A percentile compares a stretch with the other conserved stretches of the same genome.
phyloP scores from a whole-genome alignment of 2,329 filamentous ascomycete species.

The Alternaria burnsii region DNA sequence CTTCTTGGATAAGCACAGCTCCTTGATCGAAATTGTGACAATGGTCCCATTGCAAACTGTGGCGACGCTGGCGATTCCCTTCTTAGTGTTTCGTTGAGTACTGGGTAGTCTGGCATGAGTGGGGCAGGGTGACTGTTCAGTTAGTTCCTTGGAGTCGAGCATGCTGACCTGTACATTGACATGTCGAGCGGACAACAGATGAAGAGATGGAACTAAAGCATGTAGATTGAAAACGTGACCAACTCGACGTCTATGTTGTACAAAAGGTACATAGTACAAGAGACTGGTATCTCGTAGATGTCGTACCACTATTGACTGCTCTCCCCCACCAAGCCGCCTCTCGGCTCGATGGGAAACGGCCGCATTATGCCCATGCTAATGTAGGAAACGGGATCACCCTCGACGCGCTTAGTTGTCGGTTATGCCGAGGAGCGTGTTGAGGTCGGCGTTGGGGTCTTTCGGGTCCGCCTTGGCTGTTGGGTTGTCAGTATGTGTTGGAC shows the following conservation, averaged over 20 bases:
- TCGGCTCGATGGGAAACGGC: slow-evolving; percentile 19
- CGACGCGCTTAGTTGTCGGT: slow-evolving; percentile 43
- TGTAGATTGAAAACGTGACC: slow-evolving; percentile 48
- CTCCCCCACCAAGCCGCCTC: slow-evolving; percentile 22
- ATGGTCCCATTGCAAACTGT: not conserved
- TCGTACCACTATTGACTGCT: slow-evolving; percentile 31
- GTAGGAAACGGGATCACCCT: slow-evolving; percentile 22
- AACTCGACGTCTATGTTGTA: slow-evolving; percentile 52
- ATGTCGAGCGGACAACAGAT: not conserved
- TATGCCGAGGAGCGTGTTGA: slow-evolving; percentile 70
- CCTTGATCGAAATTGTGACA: not conserved
- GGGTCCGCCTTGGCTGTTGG: slow-evolving; percentile 68
- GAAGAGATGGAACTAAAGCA: slow-evolving; percentile 28
- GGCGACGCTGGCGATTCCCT: not conserved
- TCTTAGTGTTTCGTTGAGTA: not conserved
- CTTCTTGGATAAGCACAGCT: not conserved
- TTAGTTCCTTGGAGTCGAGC: not conserved
- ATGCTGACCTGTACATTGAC: not conserved
- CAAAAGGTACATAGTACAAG: slow-evolving; percentile 53
- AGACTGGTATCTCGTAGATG: slow-evolving; percentile 35
- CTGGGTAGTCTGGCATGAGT: not conserved
- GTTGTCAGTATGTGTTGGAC: not conserved
- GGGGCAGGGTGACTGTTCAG: not conserved
- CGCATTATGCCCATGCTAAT: slow-evolving; percentile 36
- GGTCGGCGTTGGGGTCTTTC: slow-evolving; percentile 88